A percentile compares a stretch with the other conserved stretches of the same genome.
Conservation (phyloP, 495 filamentous ascomycete genomes). For the Ramalina intermedia region DNA sequence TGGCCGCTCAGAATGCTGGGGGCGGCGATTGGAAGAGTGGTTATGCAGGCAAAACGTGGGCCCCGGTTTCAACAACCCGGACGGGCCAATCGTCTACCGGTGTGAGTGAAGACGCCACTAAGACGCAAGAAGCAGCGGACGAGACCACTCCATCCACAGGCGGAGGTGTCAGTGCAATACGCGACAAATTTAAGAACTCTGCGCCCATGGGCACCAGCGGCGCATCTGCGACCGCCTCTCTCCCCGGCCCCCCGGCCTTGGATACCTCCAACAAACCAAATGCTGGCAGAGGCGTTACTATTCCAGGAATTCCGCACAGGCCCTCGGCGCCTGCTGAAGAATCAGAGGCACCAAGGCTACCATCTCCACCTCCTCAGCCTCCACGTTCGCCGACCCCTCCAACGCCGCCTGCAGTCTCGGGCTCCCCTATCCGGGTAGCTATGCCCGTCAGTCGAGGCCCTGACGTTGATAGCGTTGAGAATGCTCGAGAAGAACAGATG, state of each 20-base stretch:
- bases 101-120: constrained; percentile 42
- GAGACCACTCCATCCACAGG: constrained; percentile 36
- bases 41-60: constrained; percentile 80
- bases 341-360: constrained; percentile 38
- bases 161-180: constrained; percentile 52
- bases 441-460: constrained; percentile 64
- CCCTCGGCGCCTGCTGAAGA: constrained; percentile 33
- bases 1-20: constrained; percentile 54
- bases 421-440: constrained; percentile 72
- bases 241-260: constrained; percentile 48
- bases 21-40: constrained; percentile 74
- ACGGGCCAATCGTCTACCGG: constrained; percentile 52
- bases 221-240: constrained; percentile 25
- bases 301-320: constrained; percentile 56
- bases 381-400: constrained; percentile 48
- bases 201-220: constrained; percentile 48
- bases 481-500: constrained; percentile 35
- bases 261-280: constrained; percentile 47
- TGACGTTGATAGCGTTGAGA: constrained; percentile 35
- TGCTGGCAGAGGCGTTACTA: constrained; percentile 42
- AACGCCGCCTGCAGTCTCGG: constrained; percentile 33
- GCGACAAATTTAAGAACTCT: constrained; percentile 61
- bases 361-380: constrained; percentile 39
- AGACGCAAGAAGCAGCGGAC: constrained; percentile 33
- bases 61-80: constrained; percentile 56